phyloP scores from a whole-genome alignment of 2,329 filamentous ascomycete species.

The Elsinoe fawcettii region DNA sequence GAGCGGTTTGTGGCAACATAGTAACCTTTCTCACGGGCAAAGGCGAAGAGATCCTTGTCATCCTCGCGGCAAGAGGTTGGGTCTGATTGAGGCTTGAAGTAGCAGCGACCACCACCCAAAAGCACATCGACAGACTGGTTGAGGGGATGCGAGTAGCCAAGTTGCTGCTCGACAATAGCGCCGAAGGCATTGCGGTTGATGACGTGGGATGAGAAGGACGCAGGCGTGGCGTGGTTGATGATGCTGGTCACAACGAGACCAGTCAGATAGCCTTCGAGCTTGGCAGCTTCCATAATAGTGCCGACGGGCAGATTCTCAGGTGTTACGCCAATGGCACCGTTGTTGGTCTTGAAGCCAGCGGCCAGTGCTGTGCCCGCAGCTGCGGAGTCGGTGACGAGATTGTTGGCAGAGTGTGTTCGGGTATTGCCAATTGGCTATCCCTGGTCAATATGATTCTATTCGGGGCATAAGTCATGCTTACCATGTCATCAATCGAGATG shows the following conservation, averaged over 20 bases:
- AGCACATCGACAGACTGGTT: slow-evolving; percentile 34
- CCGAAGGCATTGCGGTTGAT: slow-evolving; percentile 29
- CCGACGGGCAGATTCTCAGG: slow-evolving; percentile 30
- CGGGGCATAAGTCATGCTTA: not conserved
- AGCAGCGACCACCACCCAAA: slow-evolving; percentile 36
- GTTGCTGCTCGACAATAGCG: slow-evolving; percentile 35
- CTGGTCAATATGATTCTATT: not conserved
- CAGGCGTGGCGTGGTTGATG: slow-evolving; percentile 33
- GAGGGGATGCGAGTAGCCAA: slow-evolving; percentile 36
- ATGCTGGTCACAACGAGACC: slow-evolving; percentile 37
- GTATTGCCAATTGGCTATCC: slow-evolving; percentile 28
- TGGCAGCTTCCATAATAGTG: slow-evolving; percentile 36
- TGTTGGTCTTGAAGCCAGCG: slow-evolving; percentile 35
- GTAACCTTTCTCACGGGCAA: slow-evolving; percentile 31
- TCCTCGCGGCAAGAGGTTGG: slow-evolving; percentile 33
- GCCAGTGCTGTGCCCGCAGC: slow-evolving; percentile 36
- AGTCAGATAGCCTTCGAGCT: slow-evolving; percentile 34
- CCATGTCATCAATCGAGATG: slow-evolving; percentile 17
- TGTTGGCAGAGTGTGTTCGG: slow-evolving; percentile 24
- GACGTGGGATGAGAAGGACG: slow-evolving; percentile 31
- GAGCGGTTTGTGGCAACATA: slow-evolving; percentile 32
- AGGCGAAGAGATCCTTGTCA: slow-evolving; percentile 32
- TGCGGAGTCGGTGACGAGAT: slow-evolving; percentile 36
- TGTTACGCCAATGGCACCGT: slow-evolving; percentile 32
- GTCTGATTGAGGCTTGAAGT: slow-evolving; percentile 35